A percentile compares a stretch with the other conserved stretches of the same genome.
Evolutionary conservation across 2,329 filamentous ascomycete genomes (phyloP).

Genomic region (Curvularia spicifera): DNA sequence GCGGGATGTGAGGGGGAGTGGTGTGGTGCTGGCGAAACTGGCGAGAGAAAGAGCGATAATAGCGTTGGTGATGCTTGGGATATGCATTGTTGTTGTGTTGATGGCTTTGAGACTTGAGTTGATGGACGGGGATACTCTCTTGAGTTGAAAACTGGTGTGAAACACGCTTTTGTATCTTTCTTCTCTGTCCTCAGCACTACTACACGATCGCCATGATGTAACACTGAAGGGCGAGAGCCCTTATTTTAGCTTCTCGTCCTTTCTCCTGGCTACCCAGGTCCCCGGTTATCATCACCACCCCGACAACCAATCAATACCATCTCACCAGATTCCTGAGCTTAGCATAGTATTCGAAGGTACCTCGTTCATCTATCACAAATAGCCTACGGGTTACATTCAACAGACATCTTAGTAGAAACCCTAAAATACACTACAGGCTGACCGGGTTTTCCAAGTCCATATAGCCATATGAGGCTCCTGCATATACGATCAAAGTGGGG

Average conservation of each 20-base stretch:
- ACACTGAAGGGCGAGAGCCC: neutral
- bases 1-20: neutral
- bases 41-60: neutral
- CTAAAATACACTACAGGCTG: neutral
- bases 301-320: neutral
- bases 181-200: neutral
- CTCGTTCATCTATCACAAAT: neutral
- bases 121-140: neutral
- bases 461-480: neutral
- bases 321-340: neutral
- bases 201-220: neutral
- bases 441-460: neutral
- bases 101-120: neutral
- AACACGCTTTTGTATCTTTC: neutral
- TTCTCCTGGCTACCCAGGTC: neutral
- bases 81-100: slow-evolving; percentile 1
- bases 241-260: neutral
- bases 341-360: neutral
- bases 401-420: neutral
- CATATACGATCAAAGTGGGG: slow-evolving; percentile 1
- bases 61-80: neutral
- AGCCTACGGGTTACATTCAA: neutral
- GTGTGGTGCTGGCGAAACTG: neutral
- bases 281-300: neutral
- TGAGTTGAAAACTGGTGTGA: neutral